Percentiles rank a stretch among this genome's conserved stretches.
These are phyloP conservation scores for Punica granatum DNA, from an alignment of 345 rosid genomes.

Conservation along the genomic window DNA sequence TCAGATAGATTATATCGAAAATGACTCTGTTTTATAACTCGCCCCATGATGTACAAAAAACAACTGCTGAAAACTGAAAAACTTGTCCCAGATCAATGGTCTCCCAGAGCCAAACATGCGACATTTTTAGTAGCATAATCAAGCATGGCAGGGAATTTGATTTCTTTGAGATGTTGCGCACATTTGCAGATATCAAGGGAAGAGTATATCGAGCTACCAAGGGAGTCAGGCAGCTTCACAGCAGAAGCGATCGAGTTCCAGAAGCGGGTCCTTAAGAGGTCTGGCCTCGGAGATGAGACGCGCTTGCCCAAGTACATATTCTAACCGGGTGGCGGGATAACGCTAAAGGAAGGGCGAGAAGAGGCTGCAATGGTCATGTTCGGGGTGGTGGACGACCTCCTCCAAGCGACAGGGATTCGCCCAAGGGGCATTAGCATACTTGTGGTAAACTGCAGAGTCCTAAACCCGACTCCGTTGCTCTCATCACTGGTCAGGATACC, in stretches of 20 bases:
- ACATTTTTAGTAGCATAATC: too few relatives aligned
- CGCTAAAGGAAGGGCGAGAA: conserved; percentile 48
- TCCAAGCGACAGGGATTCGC: conserved; percentile 38
- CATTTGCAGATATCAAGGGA: conserved; percentile 60
- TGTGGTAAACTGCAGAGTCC: conserved; percentile 58
- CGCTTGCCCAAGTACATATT: conserved; percentile 53
- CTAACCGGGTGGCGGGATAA: conserved; percentile 27
- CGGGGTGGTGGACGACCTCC: conserved; percentile 55
- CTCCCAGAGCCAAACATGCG: too few relatives aligned
- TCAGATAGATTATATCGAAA: too few relatives aligned
- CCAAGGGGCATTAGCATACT: conserved; percentile 48
- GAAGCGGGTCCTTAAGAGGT: conserved; percentile 33
- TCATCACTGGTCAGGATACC: conserved; percentile 44
- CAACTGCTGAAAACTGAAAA: too few relatives aligned
- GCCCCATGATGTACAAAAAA: too few relatives aligned
- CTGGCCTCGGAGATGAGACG: conserved; percentile 71
- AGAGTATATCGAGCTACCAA: conserved; percentile 43
- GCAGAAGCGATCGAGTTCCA: conserved; percentile 48
- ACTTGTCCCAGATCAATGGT: too few relatives aligned
- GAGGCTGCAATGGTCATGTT: conserved; percentile 64
- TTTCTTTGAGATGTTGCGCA: not conserved
- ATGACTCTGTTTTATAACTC: too few relatives aligned
- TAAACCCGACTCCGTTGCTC: conserved; percentile 60
- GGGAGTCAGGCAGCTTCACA: conserved; percentile 48
- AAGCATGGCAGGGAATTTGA: not conserved